Percentiles rank a stretch among this genome's conserved stretches.
These are phyloP conservation scores for Vitis rupestris DNA, from an alignment of 164 flowering plant species.

Conservation along the genomic window DNA sequence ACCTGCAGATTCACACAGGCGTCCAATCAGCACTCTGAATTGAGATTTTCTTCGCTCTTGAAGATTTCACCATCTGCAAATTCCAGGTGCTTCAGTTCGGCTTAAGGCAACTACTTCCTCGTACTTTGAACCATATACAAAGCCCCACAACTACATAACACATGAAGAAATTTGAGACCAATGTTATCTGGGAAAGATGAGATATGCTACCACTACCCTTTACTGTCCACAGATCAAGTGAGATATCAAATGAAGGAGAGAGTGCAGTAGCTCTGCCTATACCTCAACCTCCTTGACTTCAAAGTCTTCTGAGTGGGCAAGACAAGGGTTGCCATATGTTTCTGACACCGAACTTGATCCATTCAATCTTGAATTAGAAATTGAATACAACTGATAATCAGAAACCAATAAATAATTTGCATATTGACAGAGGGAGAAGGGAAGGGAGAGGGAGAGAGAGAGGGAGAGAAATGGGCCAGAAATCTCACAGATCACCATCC, in stretches of 20 bases:
- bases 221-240: no score
- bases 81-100: conserved; percentile 69
- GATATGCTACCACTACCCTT: background rate
- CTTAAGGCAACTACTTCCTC: conserved; percentile 67
- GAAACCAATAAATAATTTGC: no score
- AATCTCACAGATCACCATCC: conserved; percentile 85
- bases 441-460: background rate
- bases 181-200: background rate
- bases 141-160: conserved; percentile 86
- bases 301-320: conserved; percentile 72
- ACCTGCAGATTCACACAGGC: background rate
- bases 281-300: conserved; percentile 97
- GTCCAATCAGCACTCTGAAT: background rate
- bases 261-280: background rate
- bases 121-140: conserved; percentile 73
- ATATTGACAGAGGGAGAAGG: no score
- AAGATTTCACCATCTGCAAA: conserved; percentile 63
- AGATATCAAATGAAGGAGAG: background rate
- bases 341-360: conserved; percentile 95
- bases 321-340: conserved; percentile 93
- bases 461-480: conserved; percentile 1
- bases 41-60: background rate
- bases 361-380: conserved; percentile 40
- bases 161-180: background rate
- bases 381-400: no score